phyloP scores from a whole-genome alignment of 768 basidiomycete genomes.

The Daedaleopsis nitida region DNA sequence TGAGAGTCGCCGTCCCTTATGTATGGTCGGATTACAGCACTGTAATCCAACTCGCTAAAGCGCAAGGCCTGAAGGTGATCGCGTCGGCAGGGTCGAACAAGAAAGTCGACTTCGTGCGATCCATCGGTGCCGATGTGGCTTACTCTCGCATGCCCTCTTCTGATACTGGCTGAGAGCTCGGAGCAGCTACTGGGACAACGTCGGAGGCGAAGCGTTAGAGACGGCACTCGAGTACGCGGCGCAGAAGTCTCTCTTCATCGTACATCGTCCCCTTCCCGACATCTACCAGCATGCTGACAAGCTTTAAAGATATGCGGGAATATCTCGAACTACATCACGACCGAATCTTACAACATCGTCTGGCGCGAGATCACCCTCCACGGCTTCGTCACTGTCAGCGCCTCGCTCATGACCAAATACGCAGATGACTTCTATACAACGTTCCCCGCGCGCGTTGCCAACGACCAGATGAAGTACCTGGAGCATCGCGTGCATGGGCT shows the following conservation, averaged over 20 bases:
- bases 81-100: conserved; percentile 72
- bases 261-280: not conserved
- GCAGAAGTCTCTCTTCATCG: conserved; percentile 5
- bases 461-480: conserved; percentile 38
- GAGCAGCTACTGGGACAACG: conserved; percentile 6
- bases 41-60: conserved; percentile 46
- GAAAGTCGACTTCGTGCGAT: conserved; percentile 63
- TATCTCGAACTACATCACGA: conserved; percentile 29
- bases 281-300: not conserved
- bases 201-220: conserved; percentile 8
- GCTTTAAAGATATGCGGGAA: conserved; percentile 33
- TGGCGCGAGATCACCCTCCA: conserved; percentile 30
- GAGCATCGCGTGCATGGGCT: conserved; percentile 37
- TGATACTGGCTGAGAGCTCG: not conserved
- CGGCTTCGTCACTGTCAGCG: conserved; percentile 36
- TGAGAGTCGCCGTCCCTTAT: not conserved
- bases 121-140: conserved; percentile 65
- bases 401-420: conserved; percentile 28
- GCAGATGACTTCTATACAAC: conserved; percentile 31
- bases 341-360: conserved; percentile 27
- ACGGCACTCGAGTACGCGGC: conserved; percentile 2
- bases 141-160: not conserved
- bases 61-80: conserved; percentile 58
- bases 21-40: not conserved
- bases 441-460: conserved; percentile 32